Percentiles rank a stretch among this genome's conserved stretches.
These are phyloP conservation scores for Fusarium tricinctum DNA, from an alignment of 2,329 filamentous ascomycete species.

Conservation along the genomic window DNA sequence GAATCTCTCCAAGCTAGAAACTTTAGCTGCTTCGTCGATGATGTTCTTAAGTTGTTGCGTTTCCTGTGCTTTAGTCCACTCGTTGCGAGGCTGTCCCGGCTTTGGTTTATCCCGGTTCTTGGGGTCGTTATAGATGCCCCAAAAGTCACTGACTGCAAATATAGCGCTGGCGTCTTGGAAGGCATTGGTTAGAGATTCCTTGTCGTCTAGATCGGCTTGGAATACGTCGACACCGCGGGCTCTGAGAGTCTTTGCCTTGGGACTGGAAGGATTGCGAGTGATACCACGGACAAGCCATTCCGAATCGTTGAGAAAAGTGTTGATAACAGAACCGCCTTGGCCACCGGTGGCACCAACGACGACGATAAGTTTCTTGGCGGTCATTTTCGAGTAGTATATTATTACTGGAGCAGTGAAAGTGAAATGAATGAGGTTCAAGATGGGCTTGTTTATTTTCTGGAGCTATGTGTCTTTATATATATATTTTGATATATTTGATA, in stretches of 20 bases:
- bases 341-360: slow-evolving; percentile 16
- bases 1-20: background rate
- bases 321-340: slow-evolving; percentile 14
- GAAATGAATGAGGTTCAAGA: background rate
- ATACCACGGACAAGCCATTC: slow-evolving; percentile 17
- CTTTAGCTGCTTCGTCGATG: slow-evolving; percentile 10
- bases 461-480: no score
- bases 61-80: slow-evolving; percentile 11
- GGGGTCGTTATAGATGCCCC: slow-evolving; percentile 13
- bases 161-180: slow-evolving; percentile 10
- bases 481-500: no score
- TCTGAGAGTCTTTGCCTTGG: slow-evolving; percentile 10
- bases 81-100: background rate
- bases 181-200: slow-evolving; percentile 2
- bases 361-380: slow-evolving; percentile 6
- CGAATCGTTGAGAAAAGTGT: slow-evolving; percentile 12
- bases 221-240: slow-evolving; percentile 12
- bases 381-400: background rate
- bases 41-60: slow-evolving; percentile 13
- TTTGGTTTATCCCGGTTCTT: slow-evolving; percentile 1
- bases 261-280: slow-evolving; percentile 11
- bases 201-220: slow-evolving; percentile 15
- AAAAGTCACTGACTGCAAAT: slow-evolving; percentile 16
- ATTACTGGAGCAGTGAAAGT: background rate
- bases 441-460: background rate